phyloP scores from a whole-genome alignment of 2,329 filamentous ascomycete genomes.

The Aspergillus jensenii region DNA sequence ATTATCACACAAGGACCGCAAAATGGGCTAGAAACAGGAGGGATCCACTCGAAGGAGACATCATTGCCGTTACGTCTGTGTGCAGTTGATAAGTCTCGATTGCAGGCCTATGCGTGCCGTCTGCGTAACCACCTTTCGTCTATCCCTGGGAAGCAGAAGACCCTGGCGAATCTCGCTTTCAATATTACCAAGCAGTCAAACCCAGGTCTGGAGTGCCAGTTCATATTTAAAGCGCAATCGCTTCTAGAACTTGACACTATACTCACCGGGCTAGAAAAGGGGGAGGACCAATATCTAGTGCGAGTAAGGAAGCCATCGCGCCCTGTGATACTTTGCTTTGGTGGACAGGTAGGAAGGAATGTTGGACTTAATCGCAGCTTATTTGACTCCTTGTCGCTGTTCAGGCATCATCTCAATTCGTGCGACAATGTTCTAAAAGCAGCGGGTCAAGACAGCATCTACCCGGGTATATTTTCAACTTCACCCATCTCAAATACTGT shows the following conservation, averaged over 20 bases:
- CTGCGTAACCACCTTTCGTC: constrained; percentile 6
- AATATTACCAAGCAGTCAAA: constrained; percentile 19
- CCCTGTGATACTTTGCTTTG: constrained; percentile 38
- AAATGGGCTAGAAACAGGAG: neutral
- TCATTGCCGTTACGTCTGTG: constrained; percentile 17
- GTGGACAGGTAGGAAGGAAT: constrained; percentile 35
- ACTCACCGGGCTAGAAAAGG: neutral
- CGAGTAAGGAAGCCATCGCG: neutral
- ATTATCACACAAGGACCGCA: constrained; percentile 21
- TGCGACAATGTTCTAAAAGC: constrained; percentile 31
- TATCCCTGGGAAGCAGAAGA: neutral
- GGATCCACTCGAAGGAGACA: constrained; percentile 1
- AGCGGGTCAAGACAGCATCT: constrained; percentile 25
- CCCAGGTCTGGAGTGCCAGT: constrained; percentile 11
- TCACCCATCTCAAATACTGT: constrained; percentile 11
- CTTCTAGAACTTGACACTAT: constrained; percentile 9
- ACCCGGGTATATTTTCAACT: constrained; percentile 28
- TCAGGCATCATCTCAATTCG: constrained; percentile 33
- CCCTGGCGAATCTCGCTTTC: constrained; percentile 18
- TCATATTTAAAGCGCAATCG: constrained; percentile 14
- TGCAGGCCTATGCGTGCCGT: constrained; percentile 9
- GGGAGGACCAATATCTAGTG: neutral
- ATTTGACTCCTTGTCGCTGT: constrained; percentile 24
- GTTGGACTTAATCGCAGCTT: constrained; percentile 25
- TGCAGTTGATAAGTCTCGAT: constrained; percentile 11